Conservation (phyloP, 257 asterid species). For the Solanum chmielewskii region DNA sequence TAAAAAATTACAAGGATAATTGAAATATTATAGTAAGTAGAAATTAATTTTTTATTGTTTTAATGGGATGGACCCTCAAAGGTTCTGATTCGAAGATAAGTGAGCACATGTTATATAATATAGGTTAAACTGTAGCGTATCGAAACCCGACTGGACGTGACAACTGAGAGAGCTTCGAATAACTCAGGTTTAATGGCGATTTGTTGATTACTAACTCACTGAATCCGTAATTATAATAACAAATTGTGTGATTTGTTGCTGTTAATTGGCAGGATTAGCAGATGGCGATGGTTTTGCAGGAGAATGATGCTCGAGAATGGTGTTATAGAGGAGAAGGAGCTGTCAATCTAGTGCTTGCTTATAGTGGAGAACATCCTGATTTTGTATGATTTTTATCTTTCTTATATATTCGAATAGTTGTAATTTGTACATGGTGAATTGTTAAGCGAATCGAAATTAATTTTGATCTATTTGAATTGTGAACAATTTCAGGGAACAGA, state of each 20-base stretch:
- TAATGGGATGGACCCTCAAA: not conserved
- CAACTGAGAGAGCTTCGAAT: not conserved
- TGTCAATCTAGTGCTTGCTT: not conserved
- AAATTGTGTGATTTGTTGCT: not conserved
- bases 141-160: not conserved
- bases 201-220: not conserved
- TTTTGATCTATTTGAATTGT: no score
- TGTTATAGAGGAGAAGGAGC: conserved; percentile 78
- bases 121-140: not conserved
- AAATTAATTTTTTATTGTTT: no score
- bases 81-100: not conserved
- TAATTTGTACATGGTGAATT: not conserved
- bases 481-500: not conserved
- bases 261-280: conserved; percentile 10
- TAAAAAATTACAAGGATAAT: not conserved
- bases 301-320: conserved; percentile 73
- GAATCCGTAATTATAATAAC: not conserved
- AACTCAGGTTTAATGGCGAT: not conserved
- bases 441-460: not conserved
- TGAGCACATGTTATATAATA: not conserved
- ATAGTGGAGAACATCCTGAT: not conserved
- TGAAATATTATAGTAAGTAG: not conserved
- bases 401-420: not conserved
- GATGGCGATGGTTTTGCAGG: conserved; percentile 58
- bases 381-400: not conserved